These are phyloP conservation scores for Phytophthora ramorum DNA, from an alignment of 352 stramenopile genomes.

Conservation along the genomic window DNA sequence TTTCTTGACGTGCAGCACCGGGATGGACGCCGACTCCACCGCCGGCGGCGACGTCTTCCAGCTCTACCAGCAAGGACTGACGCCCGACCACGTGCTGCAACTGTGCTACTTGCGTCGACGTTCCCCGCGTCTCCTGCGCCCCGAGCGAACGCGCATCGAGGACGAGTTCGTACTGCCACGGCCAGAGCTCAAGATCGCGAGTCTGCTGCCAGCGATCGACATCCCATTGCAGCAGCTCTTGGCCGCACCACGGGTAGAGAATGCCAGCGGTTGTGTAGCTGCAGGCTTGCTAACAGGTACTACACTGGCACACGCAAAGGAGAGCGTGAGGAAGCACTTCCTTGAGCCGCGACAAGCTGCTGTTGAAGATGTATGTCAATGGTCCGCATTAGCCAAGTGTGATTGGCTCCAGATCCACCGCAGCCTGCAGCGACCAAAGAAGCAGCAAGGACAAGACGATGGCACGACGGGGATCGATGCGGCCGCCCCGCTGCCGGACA, in stretches of 20 bases:
- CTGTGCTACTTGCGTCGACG: conserved; percentile 60
- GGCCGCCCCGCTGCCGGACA: conserved; percentile 15
- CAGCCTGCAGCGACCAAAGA: conserved; percentile 17
- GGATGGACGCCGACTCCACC: background rate
- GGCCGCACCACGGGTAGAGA: background rate
- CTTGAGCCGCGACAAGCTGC: conserved; percentile 31
- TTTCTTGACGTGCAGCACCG: background rate
- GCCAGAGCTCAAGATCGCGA: conserved; percentile 42
- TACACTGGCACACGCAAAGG: conserved; percentile 6
- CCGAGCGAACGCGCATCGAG: conserved; percentile 34
- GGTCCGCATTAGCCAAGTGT: conserved; percentile 40
- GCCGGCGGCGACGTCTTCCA: conserved; percentile 42
- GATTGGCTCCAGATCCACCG: conserved; percentile 54
- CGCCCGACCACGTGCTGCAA: conserved; percentile 61
- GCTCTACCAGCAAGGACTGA: conserved; percentile 69
- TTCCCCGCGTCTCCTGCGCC: conserved; percentile 25
- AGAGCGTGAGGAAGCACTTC: conserved; percentile 40
- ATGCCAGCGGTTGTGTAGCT: background rate
- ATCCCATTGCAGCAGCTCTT: conserved; percentile 39
- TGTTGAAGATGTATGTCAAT: conserved; percentile 30
- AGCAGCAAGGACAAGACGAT: conserved; percentile 7
- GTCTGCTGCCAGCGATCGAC: conserved; percentile 42
- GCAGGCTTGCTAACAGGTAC: background rate
- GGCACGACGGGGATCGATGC: background rate
- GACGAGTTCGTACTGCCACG: conserved; percentile 63